These are phyloP conservation scores for Malus sylvestris DNA, from an alignment of 306 rosid species.

Conservation along the genomic window DNA sequence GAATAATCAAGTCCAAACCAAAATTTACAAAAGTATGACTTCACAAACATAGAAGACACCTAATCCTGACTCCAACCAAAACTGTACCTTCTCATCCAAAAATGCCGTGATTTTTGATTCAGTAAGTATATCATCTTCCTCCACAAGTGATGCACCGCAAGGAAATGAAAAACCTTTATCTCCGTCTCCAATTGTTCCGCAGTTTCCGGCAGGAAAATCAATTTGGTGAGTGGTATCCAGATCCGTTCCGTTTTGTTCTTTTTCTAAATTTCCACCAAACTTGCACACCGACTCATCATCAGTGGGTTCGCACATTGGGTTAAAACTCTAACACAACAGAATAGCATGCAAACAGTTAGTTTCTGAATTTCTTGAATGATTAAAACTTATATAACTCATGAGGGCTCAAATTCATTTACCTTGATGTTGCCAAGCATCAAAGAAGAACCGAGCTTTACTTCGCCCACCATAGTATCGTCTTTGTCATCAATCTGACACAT, in stretches of 20 bases:
- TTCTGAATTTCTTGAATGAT: slow-evolving; percentile 8
- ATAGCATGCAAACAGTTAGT: slow-evolving; percentile 4
- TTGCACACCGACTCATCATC: slow-evolving; percentile 76
- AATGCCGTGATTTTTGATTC: slow-evolving; percentile 87
- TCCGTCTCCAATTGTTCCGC: slow-evolving; percentile 35
- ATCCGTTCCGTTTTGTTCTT: slow-evolving; percentile 34
- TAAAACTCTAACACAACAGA: slow-evolving; percentile 56
- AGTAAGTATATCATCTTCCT: slow-evolving; percentile 90
- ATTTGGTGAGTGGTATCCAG: slow-evolving; percentile 23
- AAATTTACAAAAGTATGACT: background rate
- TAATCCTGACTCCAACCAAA: slow-evolving; percentile 7
- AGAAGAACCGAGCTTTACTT: slow-evolving; percentile 40
- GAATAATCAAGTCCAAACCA: slow-evolving; percentile 6
- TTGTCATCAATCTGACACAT: slow-evolving; percentile 79
- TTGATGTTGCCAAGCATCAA: slow-evolving; percentile 41
- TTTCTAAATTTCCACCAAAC: slow-evolving; percentile 46
- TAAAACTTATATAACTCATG: slow-evolving; percentile 8
- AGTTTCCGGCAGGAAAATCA: slow-evolving; percentile 31
- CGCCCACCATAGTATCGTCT: slow-evolving; percentile 37
- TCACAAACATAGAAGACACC: background rate
- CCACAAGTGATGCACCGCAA: slow-evolving; percentile 59
- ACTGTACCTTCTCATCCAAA: slow-evolving; percentile 87
- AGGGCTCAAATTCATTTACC: slow-evolving; percentile 36
- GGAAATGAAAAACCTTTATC: slow-evolving; percentile 64
- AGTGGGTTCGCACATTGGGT: slow-evolving; percentile 84